These are phyloP conservation scores for Epichloe brachyelytri DNA, from an alignment of 2,329 filamentous ascomycete species.

Conservation along the genomic window DNA sequence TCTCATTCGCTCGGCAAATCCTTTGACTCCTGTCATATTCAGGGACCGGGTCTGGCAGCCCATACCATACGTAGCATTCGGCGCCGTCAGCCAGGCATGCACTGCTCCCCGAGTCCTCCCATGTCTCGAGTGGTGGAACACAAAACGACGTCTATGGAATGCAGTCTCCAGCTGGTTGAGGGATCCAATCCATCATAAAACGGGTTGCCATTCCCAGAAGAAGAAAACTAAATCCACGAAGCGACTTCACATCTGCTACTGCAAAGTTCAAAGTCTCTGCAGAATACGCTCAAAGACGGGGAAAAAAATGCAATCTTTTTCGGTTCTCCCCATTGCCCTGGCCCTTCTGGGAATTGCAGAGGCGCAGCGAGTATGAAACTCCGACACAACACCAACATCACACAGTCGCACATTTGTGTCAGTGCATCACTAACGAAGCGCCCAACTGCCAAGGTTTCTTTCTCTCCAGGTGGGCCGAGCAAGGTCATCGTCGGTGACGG, in stretches of 20 bases:
- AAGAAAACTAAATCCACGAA: too few species aligned
- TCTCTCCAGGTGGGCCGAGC: not conserved
- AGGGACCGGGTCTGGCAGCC: too few species aligned
- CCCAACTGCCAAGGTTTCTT: not conserved
- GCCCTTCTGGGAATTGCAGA: not conserved
- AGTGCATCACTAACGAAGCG: too few species aligned
- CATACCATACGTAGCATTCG: too few species aligned
- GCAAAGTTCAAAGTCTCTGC: too few species aligned
- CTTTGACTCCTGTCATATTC: too few species aligned
- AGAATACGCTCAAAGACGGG: not conserved
- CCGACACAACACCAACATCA: not conserved
- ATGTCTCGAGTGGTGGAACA: not conserved
- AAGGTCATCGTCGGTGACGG: not conserved
- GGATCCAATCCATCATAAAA: not conserved
- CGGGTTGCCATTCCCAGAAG: too few species aligned
- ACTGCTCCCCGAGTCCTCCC: too few species aligned
- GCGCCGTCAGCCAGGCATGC: too few species aligned
- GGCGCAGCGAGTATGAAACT: not conserved
- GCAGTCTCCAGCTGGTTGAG: not conserved
- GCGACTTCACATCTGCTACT: not conserved
- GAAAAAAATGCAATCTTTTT: not conserved
- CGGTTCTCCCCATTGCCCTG: constrained; percentile 15
- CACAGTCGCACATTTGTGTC: too few species aligned
- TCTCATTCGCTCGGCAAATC: too few species aligned
- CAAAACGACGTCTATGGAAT: not conserved